These are phyloP conservation scores for Nakataea oryzae DNA, from an alignment of 2,329 filamentous ascomycete genomes.

Conservation along the genomic window DNA sequence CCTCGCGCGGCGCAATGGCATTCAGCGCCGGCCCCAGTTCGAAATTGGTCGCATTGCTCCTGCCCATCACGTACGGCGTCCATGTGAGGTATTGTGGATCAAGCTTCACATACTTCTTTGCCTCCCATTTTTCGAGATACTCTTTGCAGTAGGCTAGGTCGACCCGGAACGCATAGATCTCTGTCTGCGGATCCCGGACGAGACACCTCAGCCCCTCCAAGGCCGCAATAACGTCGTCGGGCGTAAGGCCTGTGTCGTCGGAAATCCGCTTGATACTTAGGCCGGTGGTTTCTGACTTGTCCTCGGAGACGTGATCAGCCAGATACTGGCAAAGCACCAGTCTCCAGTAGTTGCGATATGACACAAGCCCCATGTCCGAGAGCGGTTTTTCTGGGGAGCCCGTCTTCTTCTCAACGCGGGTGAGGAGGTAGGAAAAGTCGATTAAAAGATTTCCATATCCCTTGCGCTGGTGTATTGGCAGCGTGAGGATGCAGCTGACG, in stretches of 20 bases:
- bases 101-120: constrained; percentile 78
- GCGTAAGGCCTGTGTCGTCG: constrained; percentile 85
- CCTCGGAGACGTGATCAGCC: constrained; percentile 39
- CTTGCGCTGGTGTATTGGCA: constrained; percentile 94
- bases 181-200: constrained; percentile 80
- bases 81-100: constrained; percentile 75
- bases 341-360: constrained; percentile 96
- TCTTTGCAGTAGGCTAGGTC: constrained; percentile 78
- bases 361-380: constrained; percentile 95
- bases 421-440: constrained; percentile 95
- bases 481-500: constrained; percentile 90
- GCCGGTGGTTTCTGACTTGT: constrained; percentile 29
- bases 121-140: constrained; percentile 82
- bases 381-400: constrained; percentile 95
- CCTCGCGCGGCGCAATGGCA: constrained; percentile 79
- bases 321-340: constrained; percentile 80
- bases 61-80: constrained; percentile 96
- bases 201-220: constrained; percentile 83
- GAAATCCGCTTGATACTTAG: constrained; percentile 62
- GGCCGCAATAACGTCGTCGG: constrained; percentile 91
- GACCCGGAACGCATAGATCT: constrained; percentile 79
- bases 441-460: constrained; percentile 95
- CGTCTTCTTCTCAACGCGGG: constrained; percentile 83
- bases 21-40: constrained; percentile 73
- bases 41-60: constrained; percentile 70